Base-by-base conservation (phyloP, 306 rosid genomes). In the Begonia masoniana region DNA sequence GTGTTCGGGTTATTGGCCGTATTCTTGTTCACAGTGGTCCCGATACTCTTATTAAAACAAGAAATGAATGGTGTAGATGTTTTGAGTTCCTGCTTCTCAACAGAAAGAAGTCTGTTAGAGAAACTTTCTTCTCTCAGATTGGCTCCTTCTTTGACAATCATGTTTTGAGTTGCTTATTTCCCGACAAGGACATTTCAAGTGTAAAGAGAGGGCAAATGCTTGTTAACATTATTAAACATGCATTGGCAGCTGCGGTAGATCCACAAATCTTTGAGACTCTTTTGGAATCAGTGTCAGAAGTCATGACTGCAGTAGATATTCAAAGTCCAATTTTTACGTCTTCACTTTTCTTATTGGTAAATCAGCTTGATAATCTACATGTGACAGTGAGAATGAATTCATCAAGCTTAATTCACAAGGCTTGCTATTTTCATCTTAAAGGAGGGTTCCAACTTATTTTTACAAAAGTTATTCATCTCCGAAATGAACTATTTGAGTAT, bases 61-160 rank as follows among this genome's bases (percentile, higher is more conserved):
- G 82, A 63, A 57, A 51, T 47, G 77, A 76, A 53, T 83, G 97
- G 96, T 70, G 68, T 66, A 77, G 68, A 57, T 80, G 88, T 64
- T 23, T 85, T 26, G 65, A 77, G 14, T 81, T 64, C 78, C 69
- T 91, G 41, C 80, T 91, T 31, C 68, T 70, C 63, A 67, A 77
- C 62, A 68, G 58, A 55, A 76, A 71, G 75, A 83, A 69, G 73
- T 77, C 75, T 49, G 53, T 91, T 39, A 82, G 96, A 66, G 96
- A 83, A 60, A 84, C 88, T 67, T 91, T 85, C 71, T 91, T 94
- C 76, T 21, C 76, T 71, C 94, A 85, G 68, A 81, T 91, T 43
- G 69, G 78, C 71, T 82, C 76, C 57, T 85, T 91, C 63, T 62
- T 73, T 51, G 82, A 81, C 66, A 82, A 69, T 55, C 71, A 49